Evolutionary conservation across 768 basidiomycete genomes (phyloP).

Genomic region (Mycena albidolilacea): DNA sequence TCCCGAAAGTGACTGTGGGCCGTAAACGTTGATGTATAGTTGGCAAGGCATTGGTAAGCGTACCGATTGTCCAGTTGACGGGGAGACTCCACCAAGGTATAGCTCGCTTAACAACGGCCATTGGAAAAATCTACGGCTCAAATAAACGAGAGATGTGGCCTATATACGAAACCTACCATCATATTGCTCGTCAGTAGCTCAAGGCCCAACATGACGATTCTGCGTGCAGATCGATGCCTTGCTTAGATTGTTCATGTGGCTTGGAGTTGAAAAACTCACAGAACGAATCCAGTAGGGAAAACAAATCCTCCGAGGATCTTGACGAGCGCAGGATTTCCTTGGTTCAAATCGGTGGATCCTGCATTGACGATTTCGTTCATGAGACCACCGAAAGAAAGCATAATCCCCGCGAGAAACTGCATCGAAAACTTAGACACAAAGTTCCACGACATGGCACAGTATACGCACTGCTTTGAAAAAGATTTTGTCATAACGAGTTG

Average conservation of each 20-base stretch:
- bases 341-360: slow-evolving; percentile 65
- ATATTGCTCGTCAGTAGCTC: slow-evolving; percentile 84
- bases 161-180: slow-evolving; percentile 62
- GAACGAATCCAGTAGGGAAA: slow-evolving; percentile 83
- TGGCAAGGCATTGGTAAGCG: slow-evolving; percentile 14
- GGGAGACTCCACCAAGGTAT: slow-evolving; percentile 80
- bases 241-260: not conserved
- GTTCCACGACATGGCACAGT: not conserved
- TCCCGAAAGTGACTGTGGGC: slow-evolving; percentile 73
- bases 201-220: slow-evolving; percentile 79
- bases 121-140: slow-evolving; percentile 70
- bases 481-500: slow-evolving; percentile 68
- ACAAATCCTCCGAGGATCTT: slow-evolving; percentile 79
- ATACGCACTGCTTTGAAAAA: slow-evolving; percentile 80
- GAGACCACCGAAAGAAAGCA: slow-evolving; percentile 81
- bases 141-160: not conserved
- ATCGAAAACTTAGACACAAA: not conserved
- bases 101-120: slow-evolving; percentile 72
- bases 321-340: slow-evolving; percentile 75
- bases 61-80: slow-evolving; percentile 79
- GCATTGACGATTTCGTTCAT: slow-evolving; percentile 72
- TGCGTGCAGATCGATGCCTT: slow-evolving; percentile 42
- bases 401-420: slow-evolving; percentile 77
- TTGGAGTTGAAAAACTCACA: slow-evolving; percentile 56
- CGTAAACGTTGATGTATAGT: slow-evolving; percentile 14